These are phyloP conservation scores for Salmacisia buchloeana DNA, from an alignment of 1,284 basidiomycete species.

Conservation along the genomic window DNA sequence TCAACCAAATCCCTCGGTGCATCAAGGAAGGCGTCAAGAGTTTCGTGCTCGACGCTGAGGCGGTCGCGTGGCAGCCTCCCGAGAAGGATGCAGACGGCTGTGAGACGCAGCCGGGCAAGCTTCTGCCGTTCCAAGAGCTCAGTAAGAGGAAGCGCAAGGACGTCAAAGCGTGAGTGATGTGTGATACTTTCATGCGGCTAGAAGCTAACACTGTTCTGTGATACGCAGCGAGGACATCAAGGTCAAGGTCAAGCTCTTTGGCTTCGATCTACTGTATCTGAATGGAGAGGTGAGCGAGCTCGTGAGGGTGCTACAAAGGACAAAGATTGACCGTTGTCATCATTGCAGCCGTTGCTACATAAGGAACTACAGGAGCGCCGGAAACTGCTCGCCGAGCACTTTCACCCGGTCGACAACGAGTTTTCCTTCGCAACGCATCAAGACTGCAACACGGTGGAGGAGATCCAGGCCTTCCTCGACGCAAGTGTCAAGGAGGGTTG, in stretches of 20 bases:
- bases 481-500: constrained; percentile 96
- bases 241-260: constrained; percentile 89
- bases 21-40: constrained; percentile 63
- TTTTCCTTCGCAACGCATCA: constrained; percentile 88
- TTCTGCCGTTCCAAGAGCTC: constrained; percentile 96
- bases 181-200: neutral
- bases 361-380: constrained; percentile 57
- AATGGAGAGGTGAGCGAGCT: constrained; percentile 64
- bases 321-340: neutral
- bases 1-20: constrained; percentile 79
- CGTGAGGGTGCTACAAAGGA: neutral
- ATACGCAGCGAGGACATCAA: constrained; percentile 72
- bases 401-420: constrained; percentile 76
- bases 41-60: constrained; percentile 92
- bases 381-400: constrained; percentile 69
- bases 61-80: constrained; percentile 81
- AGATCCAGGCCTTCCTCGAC: constrained; percentile 91
- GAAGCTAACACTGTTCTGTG: neutral
- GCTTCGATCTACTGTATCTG: constrained; percentile 87
- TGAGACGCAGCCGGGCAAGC: constrained; percentile 53
- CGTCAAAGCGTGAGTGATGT: constrained; percentile 63
- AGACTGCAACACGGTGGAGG: constrained; percentile 82
- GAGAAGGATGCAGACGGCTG: constrained; percentile 45
- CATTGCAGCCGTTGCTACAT: constrained; percentile 18
- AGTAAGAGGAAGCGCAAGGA: constrained; percentile 93